Conservation (phyloP, 345 rosid genomes). For the Corymbia maculata region DNA sequence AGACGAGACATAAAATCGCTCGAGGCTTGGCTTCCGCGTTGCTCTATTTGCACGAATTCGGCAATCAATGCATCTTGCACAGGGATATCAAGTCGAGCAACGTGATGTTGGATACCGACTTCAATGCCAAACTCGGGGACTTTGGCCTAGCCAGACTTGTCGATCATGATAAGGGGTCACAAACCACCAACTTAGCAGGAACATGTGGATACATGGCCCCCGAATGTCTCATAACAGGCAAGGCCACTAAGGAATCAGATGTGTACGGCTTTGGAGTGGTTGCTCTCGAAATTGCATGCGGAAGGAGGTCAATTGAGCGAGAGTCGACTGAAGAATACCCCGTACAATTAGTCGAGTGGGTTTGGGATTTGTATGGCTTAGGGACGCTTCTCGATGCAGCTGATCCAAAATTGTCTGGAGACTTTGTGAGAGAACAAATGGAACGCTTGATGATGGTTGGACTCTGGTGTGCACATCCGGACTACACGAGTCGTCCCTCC, state of each 20-base stretch:
- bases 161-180: constrained; percentile 10
- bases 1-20: background rate
- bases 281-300: constrained; percentile 9
- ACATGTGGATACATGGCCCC: constrained; percentile 18
- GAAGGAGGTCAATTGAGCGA: background rate
- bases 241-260: constrained; percentile 2
- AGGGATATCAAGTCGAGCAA: constrained; percentile 20
- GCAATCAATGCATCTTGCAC: constrained; percentile 13
- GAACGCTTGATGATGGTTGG: constrained; percentile 4
- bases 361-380: constrained; percentile 6
- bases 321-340: background rate
- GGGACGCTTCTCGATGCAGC: background rate
- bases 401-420: background rate
- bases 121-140: constrained; percentile 22
- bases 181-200: constrained; percentile 9
- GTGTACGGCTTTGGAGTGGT: constrained; percentile 9
- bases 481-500: background rate
- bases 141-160: constrained; percentile 26
- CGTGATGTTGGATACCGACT: constrained; percentile 7
- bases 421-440: constrained; percentile 1
- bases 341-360: background rate
- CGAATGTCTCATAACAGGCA: background rate
- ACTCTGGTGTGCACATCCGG: constrained; percentile 6
- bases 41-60: constrained; percentile 10
- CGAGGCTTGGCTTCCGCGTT: constrained; percentile 12